These are phyloP conservation scores for Panus rudis DNA, from an alignment of 768 basidiomycete genomes.

Conservation along the genomic window DNA sequence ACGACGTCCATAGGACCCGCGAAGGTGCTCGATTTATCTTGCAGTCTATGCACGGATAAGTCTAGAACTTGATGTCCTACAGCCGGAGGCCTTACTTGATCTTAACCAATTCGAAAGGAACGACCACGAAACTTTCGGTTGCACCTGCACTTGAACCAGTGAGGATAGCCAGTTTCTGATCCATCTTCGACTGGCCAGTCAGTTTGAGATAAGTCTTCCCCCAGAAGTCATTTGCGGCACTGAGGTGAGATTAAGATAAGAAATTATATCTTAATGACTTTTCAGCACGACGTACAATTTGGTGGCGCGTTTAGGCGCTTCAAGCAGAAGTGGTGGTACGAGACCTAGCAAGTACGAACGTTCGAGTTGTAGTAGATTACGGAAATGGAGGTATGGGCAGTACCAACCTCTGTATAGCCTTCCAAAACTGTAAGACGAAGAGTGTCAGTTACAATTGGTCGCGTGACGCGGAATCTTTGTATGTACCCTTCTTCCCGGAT, in stretches of 20 bases:
- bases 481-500: conserved; percentile 83
- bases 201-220: conserved; percentile 65
- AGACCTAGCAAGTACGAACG: conserved; percentile 45
- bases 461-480: conserved; percentile 6
- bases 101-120: conserved; percentile 94
- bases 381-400: neutral
- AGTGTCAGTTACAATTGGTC: conserved; percentile 6
- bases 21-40: conserved; percentile 89
- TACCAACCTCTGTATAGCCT: conserved; percentile 79
- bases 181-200: conserved; percentile 78
- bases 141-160: conserved; percentile 95
- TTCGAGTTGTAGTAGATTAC: neutral
- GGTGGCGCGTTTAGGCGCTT: conserved; percentile 97
- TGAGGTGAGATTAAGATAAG: conserved; percentile 19
- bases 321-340: conserved; percentile 89
- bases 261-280: neutral
- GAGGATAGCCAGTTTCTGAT: conserved; percentile 74
- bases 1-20: conserved; percentile 91
- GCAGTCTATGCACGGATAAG: conserved; percentile 45
- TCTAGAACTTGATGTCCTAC: neutral
- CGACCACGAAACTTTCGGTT: conserved; percentile 91
- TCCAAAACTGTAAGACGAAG: conserved; percentile 44
- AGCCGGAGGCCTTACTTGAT: conserved; percentile 47
- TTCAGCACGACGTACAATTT: conserved; percentile 60
- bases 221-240: conserved; percentile 93